These are phyloP conservation scores for Coemansia aciculifera DNA, from an alignment of 192 early-diverging fungal genomes.

Conservation along the genomic window DNA sequence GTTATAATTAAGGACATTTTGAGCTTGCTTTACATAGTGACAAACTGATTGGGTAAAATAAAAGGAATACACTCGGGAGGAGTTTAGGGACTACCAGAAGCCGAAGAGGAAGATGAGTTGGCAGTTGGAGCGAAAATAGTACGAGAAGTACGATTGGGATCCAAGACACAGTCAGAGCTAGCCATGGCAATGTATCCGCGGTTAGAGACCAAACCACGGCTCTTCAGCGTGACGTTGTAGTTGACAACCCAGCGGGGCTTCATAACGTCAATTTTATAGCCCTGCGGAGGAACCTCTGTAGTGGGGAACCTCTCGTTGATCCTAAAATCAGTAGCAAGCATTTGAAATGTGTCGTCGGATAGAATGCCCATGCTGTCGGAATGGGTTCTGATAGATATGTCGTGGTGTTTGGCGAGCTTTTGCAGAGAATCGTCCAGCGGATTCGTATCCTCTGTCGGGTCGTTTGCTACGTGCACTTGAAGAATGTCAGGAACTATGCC, in stretches of 20 bases:
- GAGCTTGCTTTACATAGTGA: not conserved
- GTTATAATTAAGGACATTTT: not conserved
- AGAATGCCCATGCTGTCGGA: conserved; percentile 39
- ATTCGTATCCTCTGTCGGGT: conserved; percentile 8
- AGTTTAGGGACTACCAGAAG: not conserved
- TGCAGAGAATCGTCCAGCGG: conserved; percentile 21
- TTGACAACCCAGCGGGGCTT: conserved; percentile 52
- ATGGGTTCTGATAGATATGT: conserved; percentile 39
- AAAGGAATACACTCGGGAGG: not conserved
- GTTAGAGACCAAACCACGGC: conserved; percentile 44
- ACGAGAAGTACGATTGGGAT: conserved; percentile 38
- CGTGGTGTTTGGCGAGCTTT: conserved; percentile 17
- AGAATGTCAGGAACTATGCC: conserved; percentile 38
- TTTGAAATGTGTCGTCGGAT: conserved; percentile 40
- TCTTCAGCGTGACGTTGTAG: conserved; percentile 42
- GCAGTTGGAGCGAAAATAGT: not conserved
- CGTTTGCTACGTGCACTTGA: conserved; percentile 34
- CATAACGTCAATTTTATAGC: conserved; percentile 53
- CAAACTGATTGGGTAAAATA: not conserved
- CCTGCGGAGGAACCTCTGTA: conserved; percentile 47
- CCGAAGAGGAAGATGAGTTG: not conserved
- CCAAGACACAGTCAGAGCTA: conserved; percentile 50
- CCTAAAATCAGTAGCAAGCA: conserved; percentile 39
- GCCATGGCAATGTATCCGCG: conserved; percentile 56
- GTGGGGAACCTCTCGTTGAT: conserved; percentile 56